phyloP scores from a whole-genome alignment of 1,139 yeast genomes.

The Saccharomycopsis phalli region DNA sequence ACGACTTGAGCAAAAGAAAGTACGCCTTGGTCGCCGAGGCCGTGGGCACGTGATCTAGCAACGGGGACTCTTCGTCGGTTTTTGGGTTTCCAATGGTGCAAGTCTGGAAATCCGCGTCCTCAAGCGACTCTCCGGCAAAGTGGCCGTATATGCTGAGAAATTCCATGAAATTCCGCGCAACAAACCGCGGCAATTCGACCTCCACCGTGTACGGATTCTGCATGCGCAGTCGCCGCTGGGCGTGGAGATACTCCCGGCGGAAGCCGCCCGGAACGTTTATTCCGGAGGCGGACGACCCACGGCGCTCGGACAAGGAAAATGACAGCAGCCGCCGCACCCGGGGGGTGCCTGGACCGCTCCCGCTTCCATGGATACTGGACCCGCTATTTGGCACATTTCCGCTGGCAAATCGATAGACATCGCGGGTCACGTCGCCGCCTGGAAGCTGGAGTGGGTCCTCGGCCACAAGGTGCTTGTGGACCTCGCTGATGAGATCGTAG shows the following conservation, averaged over 20 bases:
- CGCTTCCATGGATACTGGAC: slow-evolving; percentile 26
- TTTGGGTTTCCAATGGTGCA: slow-evolving; percentile 14
- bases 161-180: slow-evolving; percentile 65
- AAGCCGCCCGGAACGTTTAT: slow-evolving; percentile 76
- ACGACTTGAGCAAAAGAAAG: slow-evolving; percentile 58
- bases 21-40: slow-evolving; percentile 63
- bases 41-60: slow-evolving; percentile 31
- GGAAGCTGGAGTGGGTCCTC: slow-evolving; percentile 23
- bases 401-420: slow-evolving; percentile 35
- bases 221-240: slow-evolving; percentile 22
- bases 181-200: slow-evolving; percentile 31
- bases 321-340: slow-evolving; percentile 14
- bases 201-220: slow-evolving; percentile 22
- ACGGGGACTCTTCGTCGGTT: slow-evolving; percentile 39
- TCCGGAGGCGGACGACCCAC: slow-evolving; percentile 58
- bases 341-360: slow-evolving; percentile 23
- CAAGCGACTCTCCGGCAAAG: slow-evolving; percentile 75
- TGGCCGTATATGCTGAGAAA: slow-evolving; percentile 71
- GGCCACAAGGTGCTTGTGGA: slow-evolving; percentile 18
- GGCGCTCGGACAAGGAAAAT: slow-evolving; percentile 29
- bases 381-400: slow-evolving; percentile 18
- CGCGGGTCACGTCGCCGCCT: slow-evolving; percentile 69
- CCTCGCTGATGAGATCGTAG: slow-evolving; percentile 19
- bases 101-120: slow-evolving; percentile 38
- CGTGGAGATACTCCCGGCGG: slow-evolving; percentile 53